Percentiles rank a stretch among this genome's conserved stretches.
phyloP scores from a whole-genome alignment of 2,329 filamentous ascomycete species.

The Stachybotrys chlorohalonatus region DNA sequence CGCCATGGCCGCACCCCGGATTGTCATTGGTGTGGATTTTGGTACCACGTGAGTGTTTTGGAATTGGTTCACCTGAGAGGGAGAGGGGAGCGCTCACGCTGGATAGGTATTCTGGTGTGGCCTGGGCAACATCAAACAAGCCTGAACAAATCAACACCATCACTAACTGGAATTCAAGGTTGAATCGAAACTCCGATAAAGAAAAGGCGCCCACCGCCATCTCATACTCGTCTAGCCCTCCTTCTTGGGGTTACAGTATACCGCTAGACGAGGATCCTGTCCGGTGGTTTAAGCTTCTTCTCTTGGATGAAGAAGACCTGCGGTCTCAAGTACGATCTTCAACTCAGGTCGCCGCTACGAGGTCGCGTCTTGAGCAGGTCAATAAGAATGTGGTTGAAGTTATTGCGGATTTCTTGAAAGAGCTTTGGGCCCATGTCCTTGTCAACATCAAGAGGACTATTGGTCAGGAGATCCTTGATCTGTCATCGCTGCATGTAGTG shows the following conservation, averaged over 20 bases:
- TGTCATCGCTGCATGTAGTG: slow-evolving; percentile 23
- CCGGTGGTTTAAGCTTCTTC: slow-evolving; percentile 32
- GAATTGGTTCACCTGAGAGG: background rate
- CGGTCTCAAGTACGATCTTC: slow-evolving; percentile 10
- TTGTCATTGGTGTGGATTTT: slow-evolving; percentile 35
- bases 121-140: slow-evolving; percentile 23
- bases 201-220: slow-evolving; percentile 23
- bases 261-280: slow-evolving; percentile 11
- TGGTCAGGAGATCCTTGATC: slow-evolving; percentile 11
- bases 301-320: slow-evolving; percentile 23
- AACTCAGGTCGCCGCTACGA: slow-evolving; percentile 8
- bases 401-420: slow-evolving; percentile 20
- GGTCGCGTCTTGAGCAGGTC: rapidly evolving
- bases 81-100: slow-evolving; percentile 1
- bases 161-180: slow-evolving; percentile 16
- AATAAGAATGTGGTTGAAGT: slow-evolving; percentile 16
- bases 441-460: slow-evolving; percentile 14
- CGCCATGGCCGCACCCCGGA: background rate
- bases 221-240: slow-evolving; percentile 1
- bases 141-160: slow-evolving; percentile 18
- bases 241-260: slow-evolving; percentile 23
- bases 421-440: slow-evolving; percentile 22
- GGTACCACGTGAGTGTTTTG: slow-evolving; percentile 30
- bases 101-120: slow-evolving; percentile 27
- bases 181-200: slow-evolving; percentile 13